Base-by-base conservation (phyloP, 345 rosid species). In the Eucalyptus tenuipes region DNA sequence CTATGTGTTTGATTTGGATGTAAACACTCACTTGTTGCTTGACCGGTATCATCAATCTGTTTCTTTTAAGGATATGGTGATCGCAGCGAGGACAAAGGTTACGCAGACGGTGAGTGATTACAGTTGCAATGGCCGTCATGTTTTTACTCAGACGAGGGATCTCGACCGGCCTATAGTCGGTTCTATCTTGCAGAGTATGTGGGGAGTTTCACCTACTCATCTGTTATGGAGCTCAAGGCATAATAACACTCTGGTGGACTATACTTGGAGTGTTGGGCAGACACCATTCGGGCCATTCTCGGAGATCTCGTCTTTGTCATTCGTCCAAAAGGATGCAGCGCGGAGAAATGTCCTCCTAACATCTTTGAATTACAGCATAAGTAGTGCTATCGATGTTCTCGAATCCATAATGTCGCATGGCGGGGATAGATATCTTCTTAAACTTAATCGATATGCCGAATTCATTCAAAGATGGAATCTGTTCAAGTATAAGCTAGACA, bases 241-340 rank as follows among this genome's bases (percentile, higher is more conserved):
- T 90, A 97, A 98, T 90, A 89, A 91, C 50, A 98, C 99, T 50
- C 86, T 95, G 89, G 96, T 98, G 71, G 99, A 98, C 91, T 98
- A 98, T 91, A 95, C 99, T 6, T 98, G 99, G 99, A 97, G 99
- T 88, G 92, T 98, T 13, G 99, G 99, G 84, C 97, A 98, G 88
- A 98, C 99, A 42, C 99, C 99, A 25, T 98, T 98, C 68, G 99
- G 99, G 57, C 99, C 99, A 10, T 98, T 98, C 92, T 98, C 99
- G 4, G 97, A 97, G 92, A 88, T 90, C 75, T 93, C 94, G 0
- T 92, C 99, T 24, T 91, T 98, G 80, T 95, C 99, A 4, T 98
- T 98, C 66, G 97, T 95, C 89, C 99, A 98, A 94, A 96, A 93
- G 93, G 99, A 98, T 89, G 99, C 99, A 61, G 98, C 98, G 37